Conservation (phyloP, 495 filamentous ascomycete genomes). For the Recurvomyces mirabilis region DNA sequence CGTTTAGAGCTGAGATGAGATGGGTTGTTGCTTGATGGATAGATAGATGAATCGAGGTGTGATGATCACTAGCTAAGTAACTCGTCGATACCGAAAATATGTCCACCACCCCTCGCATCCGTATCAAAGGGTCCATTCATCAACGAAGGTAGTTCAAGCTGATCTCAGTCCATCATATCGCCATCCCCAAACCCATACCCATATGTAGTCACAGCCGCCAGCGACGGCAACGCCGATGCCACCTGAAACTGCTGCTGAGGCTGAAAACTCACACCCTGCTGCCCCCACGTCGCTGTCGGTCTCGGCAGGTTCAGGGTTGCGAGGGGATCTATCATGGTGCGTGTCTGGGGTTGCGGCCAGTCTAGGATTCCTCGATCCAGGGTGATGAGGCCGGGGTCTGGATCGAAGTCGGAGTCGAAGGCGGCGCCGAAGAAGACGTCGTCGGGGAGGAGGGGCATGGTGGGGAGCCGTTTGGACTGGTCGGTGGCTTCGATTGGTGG, state of each 20-base stretch:
- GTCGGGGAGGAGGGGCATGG: conserved; percentile 6
- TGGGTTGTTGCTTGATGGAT: no score
- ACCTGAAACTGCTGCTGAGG: neutral
- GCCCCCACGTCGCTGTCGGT: conserved; percentile 4
- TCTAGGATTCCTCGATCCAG: conserved; percentile 29
- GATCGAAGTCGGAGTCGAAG: conserved; percentile 19
- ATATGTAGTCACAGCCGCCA: conserved; percentile 2
- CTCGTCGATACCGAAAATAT: conserved; percentile 10
- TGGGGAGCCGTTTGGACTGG: conserved; percentile 9
- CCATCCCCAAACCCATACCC: no score
- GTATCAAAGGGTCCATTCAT: conserved; percentile 2
- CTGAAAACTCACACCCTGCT: no score
- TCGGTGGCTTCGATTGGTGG: conserved; percentile 12
- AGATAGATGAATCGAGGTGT: no score
- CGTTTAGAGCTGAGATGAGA: no score
- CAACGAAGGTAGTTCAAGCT: conserved; percentile 13
- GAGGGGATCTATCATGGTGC: conserved; percentile 18
- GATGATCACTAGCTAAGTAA: conserved; percentile 12
- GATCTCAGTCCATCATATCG: neutral
- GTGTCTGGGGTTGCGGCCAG: conserved; percentile 9
- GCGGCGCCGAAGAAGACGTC: conserved; percentile 21
- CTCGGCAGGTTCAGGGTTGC: conserved; percentile 19
- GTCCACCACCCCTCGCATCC: conserved; percentile 6
- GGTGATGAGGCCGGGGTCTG: conserved; percentile 20
- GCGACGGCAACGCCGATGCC: conserved; percentile 12